Base-by-base conservation (phyloP, 129 eudicot genomes). In the Flaveria robusta region DNA sequence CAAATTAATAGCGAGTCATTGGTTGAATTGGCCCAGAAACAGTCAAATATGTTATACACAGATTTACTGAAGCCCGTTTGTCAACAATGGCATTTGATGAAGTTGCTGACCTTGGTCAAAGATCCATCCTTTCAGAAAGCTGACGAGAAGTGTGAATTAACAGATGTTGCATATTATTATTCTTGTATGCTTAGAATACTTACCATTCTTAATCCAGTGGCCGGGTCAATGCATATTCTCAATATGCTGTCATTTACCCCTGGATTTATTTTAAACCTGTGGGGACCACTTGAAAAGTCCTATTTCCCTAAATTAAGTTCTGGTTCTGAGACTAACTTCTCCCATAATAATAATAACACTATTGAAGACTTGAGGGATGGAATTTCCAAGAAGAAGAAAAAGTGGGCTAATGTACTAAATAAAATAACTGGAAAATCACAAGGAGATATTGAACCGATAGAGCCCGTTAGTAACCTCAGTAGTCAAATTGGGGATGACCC, bases 221-320 rank as follows among this genome's bases (percentile, higher is more conserved):
- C 78, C 37, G 93, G 96, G 49, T 72, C 97, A 2, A 76, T 94
- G 82, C 92, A 97, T 39, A 84, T 94, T 68, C 98, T 94, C 79
- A 94, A 94, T 74, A 91, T 94, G 91, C 89, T 94, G 68, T 81
- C 98, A 23, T 94, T 94, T 77, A 91, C 98, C 42, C 97, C 98
- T 77, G 98, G 98, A 66, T 94, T 91, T 85, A 87, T 94, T 73
- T 51, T 58, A 27, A 87, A 78, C 74, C 78, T 94, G 45, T 94
- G 96, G 93, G 87, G 49, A 79, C 84, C 84, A 19, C 74, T 94
- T 60, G 97, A 94, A 71, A 82, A 75, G 74, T 78, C 83, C 34
- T 84, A 86, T 47, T 87, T 83, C 34, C 81, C 85, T 70, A 80
- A 79, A 1, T 74, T n/a, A 62, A 65, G 26, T 75, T 86, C 67